Percentiles rank a stretch among this genome's conserved stretches.
Conservation (phyloP, 139 green algal genomes). For the Coccomyxa sp. region DNA sequence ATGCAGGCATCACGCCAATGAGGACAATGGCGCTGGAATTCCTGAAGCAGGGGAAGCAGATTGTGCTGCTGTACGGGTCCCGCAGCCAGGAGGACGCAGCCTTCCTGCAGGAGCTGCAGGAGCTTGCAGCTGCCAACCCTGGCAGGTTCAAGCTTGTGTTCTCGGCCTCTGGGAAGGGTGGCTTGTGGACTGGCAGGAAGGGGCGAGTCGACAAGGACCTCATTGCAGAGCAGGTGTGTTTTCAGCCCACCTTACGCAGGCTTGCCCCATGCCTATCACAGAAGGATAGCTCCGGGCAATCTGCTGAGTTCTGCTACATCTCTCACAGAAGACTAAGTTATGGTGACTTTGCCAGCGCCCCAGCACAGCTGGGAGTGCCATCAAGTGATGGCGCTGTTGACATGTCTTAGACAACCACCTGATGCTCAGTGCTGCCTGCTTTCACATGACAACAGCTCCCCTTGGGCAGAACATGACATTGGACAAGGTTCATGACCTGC, state of each 20-base stretch:
- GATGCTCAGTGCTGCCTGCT: too few species aligned
- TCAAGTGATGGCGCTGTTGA: too few species aligned
- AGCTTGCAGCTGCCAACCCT: neutral
- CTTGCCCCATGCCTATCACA: neutral
- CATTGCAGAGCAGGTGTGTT: neutral
- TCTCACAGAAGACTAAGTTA: neutral
- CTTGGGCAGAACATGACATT: too few species aligned
- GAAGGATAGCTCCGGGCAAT: neutral
- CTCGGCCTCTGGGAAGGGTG: neutral
- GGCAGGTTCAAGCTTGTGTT: neutral
- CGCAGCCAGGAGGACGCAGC: slow-evolving; percentile 2
- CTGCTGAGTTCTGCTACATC: neutral
- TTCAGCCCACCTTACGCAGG: neutral
- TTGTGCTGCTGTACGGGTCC: slow-evolving; percentile 5
- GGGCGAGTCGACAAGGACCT: neutral
- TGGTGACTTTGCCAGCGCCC: neutral
- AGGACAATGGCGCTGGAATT: slow-evolving; percentile 17
- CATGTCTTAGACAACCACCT: too few species aligned
- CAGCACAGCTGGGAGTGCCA: neutral
- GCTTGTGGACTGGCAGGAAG: neutral
- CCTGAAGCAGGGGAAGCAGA: neutral
- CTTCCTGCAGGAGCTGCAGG: slow-evolving; percentile 9
- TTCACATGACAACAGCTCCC: neutral
- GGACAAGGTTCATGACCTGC: neutral
- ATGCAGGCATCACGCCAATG: slow-evolving; percentile 27